Evolutionary conservation across 164 flowering plant species (phyloP).

Genomic region (grape (Vitis vinifera)): DNA sequence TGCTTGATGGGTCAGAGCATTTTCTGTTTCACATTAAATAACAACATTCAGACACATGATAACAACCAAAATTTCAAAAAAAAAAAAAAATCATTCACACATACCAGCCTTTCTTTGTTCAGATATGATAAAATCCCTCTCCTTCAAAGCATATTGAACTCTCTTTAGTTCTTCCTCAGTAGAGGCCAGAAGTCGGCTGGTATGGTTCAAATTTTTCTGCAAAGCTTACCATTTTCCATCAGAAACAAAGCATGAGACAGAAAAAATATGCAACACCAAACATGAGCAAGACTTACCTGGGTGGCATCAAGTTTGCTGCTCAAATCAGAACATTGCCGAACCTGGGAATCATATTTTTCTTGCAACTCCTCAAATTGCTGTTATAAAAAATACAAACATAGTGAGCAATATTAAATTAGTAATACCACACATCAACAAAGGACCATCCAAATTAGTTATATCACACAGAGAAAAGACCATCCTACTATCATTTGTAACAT

Average conservation of each 20-base stretch:
- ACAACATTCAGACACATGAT: background rate
- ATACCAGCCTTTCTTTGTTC: conserved; percentile 84
- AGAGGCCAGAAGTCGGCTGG: conserved; percentile 46
- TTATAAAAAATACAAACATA: background rate
- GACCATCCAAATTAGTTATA: background rate
- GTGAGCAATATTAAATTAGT: background rate
- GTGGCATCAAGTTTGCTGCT: conserved; percentile 62
- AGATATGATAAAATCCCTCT: conserved; percentile 78
- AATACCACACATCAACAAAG: background rate
- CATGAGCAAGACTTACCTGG: conserved; percentile 44
- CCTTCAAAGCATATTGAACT: conserved; percentile 69
- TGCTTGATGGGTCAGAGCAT: conserved; percentile 84
- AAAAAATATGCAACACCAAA: background rate
- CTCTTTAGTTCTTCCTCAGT: conserved; percentile 69
- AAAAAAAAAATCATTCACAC: background rate
- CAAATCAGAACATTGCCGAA: conserved; percentile 54
- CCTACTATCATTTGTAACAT: background rate
- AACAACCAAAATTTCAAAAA: background rate
- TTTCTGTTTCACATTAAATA: conserved; percentile 51
- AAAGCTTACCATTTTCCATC: conserved; percentile 6
- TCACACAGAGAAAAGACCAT: background rate
- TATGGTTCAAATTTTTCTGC: conserved; percentile 69
- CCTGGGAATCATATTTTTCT: conserved; percentile 59
- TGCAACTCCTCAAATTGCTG: conserved; percentile 85
- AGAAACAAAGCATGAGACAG: background rate